Base-by-base conservation (phyloP, 495 filamentous ascomycete species). In the Hypoxylon lienhwacheense region DNA sequence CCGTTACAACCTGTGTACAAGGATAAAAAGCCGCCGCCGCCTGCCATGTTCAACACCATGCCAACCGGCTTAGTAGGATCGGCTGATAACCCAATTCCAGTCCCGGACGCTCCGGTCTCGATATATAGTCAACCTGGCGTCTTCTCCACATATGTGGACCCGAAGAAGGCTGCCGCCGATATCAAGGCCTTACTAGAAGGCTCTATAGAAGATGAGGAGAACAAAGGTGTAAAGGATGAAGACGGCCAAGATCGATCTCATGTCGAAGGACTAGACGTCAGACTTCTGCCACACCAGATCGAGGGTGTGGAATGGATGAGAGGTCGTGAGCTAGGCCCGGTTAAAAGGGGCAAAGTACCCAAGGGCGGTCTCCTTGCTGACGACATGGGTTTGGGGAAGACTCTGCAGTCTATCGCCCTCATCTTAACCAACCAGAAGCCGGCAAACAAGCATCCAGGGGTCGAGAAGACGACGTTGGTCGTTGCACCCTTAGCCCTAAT, bases 401-500 rank as follows among this genome's bases (percentile, higher is more conserved):
- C 89, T 1, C 74, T 93, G 29, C 89, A 93, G 69, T 86, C 87
- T 3, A 84, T 93, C 39, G 77, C 87, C 1, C 77, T 98, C 26
- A 84, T 98, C 39, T 78, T 98, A 48, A 84, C 76, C 28, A 95
- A 97, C 65, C 79, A 77, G 20, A 91, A 88, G 61, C 87, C 91
- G 10, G 64, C 67, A 5, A 66, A 76, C 1, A 84, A 85, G 53
- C 73, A 89, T 15, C 70, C 80, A 2, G 74, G 77, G 1, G 67
- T 92, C 31, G 86, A 84, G 62, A 89, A 86, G 60, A 82, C 83
- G 7, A 98, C 93, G 0, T 75, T 98, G 7, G 90, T 98, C 31
- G 86, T 98, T 46, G 93, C 92, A n/a, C 93, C 93, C 11, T 71
- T 98, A 20, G 91, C 92, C 14, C 79, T 98, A 19, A 97, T 98